Evolutionary conservation across 805 yeast genomes (phyloP), one percentile per base, ranked within the genome.

Genomic region (Pichia scutulata): DNA sequence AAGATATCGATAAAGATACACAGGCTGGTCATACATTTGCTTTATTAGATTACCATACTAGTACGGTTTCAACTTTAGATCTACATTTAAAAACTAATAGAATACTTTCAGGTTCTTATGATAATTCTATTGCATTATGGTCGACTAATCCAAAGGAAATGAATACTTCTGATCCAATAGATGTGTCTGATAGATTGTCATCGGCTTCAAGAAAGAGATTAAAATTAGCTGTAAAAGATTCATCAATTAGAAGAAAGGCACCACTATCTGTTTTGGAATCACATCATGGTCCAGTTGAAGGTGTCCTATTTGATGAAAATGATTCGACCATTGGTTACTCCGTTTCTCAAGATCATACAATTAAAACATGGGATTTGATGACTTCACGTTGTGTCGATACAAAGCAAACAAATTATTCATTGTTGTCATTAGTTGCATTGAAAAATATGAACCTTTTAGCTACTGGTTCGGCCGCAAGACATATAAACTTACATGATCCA

Each of bases 381-480:
- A 90, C 97, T 2, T 73, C 86, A 13, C 78, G 87, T 56, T 81
- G 89, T 60, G 85, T 93, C 26, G 97, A 89, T 64, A 86, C 97
- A 4, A 84, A 86, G 67, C 78, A 86, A 21, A 89, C 98, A 0
- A 86, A 90, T 14, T 90, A 79, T 67, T 84, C 98, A 12, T 74
- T 93, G 55, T 74, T 90, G 43, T 86, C 96, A 0, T 68, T 90
- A 26, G 73, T 82, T 28, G 82, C 82, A 57, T 72, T 93, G 54
- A 80, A 86, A 7, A 73, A 78, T 46, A 70, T 83, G 48, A 79
- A 86, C 54, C 71, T 93, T 49, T 69, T 93, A 28, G 96, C 90
- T 9, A 80, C 92, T 51, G 99, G 99, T n/a, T 89, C 97, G 1
- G 84, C 96, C 13, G 97, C 97, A n/a, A 84, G 99, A 68, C 98